phyloP scores from a whole-genome alignment of 192 early-diverging fungal species.

The Radiomyces spectabilis region DNA sequence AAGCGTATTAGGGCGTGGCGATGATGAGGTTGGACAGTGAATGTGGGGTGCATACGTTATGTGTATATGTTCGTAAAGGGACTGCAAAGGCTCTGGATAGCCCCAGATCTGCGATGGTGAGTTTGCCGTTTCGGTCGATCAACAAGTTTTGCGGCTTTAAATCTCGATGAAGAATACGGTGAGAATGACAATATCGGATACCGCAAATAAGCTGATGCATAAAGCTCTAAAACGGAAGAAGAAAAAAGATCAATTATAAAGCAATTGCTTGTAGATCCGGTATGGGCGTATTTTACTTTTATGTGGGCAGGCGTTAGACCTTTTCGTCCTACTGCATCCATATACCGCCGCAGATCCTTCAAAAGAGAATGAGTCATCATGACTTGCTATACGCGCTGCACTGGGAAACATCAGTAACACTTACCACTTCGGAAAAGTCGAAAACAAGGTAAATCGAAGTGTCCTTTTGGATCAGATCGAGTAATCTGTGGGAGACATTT shows the following conservation, averaged over 20 bases:
- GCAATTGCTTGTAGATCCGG: too few species aligned
- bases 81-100: slow-evolving; percentile 89
- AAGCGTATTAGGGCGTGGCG: neutral
- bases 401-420: too few species aligned
- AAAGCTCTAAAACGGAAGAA: slow-evolving; percentile 61
- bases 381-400: too few species aligned
- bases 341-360: slow-evolving; percentile 28
- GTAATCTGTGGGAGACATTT: slow-evolving; percentile 45
- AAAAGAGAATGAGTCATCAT: neutral
- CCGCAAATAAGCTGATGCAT: slow-evolving; percentile 85
- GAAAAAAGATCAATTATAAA: neutral
- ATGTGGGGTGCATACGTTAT: too few species aligned
- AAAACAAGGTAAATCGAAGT: slow-evolving; percentile 90
- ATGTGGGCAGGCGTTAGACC: slow-evolving; percentile 21
- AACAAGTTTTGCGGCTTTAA: slow-evolving; percentile 98
- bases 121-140: slow-evolving; percentile 77
- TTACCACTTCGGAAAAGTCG: slow-evolving; percentile 88
- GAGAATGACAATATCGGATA: slow-evolving; percentile 83
- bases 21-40: neutral
- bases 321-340: slow-evolving; percentile 17
- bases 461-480: slow-evolving; percentile 86
- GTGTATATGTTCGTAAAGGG: slow-evolving; percentile 89
- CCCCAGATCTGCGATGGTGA: slow-evolving; percentile 96
- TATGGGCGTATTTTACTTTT: slow-evolving; percentile 18
- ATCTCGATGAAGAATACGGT: slow-evolving; percentile 93